Conservation (phyloP, 1,284 basidiomycete species). For the Trametes versicolor region DNA sequence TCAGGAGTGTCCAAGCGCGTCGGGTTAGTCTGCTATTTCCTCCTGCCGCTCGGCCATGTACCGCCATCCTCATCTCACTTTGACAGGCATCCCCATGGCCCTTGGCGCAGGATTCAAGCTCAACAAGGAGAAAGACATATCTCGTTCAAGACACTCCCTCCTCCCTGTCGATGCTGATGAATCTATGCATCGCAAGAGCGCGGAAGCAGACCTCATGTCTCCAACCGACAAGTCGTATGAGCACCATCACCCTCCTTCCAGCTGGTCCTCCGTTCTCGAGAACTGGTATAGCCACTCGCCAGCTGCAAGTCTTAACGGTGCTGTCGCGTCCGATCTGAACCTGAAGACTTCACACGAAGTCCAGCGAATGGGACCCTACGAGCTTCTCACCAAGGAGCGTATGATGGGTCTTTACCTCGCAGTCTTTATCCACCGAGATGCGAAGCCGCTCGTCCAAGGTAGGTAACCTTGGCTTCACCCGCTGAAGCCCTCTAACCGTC, state of each 20-base stretch:
- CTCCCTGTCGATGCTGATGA: constrained; percentile 27
- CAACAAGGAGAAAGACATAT: constrained; percentile 52
- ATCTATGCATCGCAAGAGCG: constrained; percentile 32
- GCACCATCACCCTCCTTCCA: constrained; percentile 47
- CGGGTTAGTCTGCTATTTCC: constrained; percentile 52
- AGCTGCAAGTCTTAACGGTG: constrained; percentile 34
- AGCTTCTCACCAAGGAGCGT: constrained; percentile 84
- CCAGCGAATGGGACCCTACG: constrained; percentile 66
- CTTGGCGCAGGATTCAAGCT: constrained; percentile 81
- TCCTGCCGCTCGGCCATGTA: neutral
- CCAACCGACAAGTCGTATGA: constrained; percentile 29
- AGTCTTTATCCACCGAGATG: constrained; percentile 75
- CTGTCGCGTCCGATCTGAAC: constrained; percentile 20
- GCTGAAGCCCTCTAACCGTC: constrained; percentile 3
- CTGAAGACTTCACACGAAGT: constrained; percentile 22
- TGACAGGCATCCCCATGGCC: constrained; percentile 75
- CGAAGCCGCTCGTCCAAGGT: constrained; percentile 69
- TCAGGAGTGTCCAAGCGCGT: constrained; percentile 83
- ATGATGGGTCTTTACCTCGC: constrained; percentile 90
- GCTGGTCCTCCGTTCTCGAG: constrained; percentile 80
- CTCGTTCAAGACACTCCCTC: constrained; percentile 33
- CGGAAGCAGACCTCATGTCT: constrained; percentile 26
- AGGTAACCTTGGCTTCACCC: constrained; percentile 25
- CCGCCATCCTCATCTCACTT: constrained; percentile 3
- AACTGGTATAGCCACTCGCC: constrained; percentile 68